A percentile compares a stretch with the other conserved stretches of the same genome.
Conservation (phyloP, 2,329 filamentous ascomycete species). For the Talaromyces sp. region DNA sequence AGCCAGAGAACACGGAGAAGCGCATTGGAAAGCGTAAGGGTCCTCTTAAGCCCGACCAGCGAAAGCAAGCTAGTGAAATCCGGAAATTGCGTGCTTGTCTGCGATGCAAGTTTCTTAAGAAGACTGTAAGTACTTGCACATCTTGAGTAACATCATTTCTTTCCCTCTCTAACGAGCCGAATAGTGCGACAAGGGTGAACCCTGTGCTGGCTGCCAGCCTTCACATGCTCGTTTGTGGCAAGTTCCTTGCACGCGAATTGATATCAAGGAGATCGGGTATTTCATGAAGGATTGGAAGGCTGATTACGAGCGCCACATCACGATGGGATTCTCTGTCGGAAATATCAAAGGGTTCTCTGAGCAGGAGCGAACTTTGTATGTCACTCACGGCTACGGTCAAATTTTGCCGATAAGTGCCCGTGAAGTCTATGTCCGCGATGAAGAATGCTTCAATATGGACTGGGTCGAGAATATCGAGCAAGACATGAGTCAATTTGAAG, state of each 20-base stretch:
- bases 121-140: constrained; percentile 52
- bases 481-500: constrained; percentile 73
- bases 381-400: constrained; percentile 94
- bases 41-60: constrained; percentile 84
- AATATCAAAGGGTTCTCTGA: constrained; percentile 83
- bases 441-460: constrained; percentile 87
- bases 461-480: constrained; percentile 81
- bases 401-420: constrained; percentile 88
- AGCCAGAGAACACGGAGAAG: constrained; percentile 83
- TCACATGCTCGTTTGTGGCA: constrained; percentile 95
- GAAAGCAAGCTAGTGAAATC: constrained; percentile 95
- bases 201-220: constrained; percentile 89
- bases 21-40: constrained; percentile 86
- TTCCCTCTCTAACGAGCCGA: constrained; percentile 5
- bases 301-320: constrained; percentile 87
- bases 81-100: constrained; percentile 89
- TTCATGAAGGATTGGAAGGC: constrained; percentile 99
- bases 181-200: constrained; percentile 87
- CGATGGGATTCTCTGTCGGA: constrained; percentile 79
- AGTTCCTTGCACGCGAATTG: constrained; percentile 93
- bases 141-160: background rate
- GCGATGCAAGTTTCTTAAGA: constrained; percentile 97
- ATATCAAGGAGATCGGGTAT: constrained; percentile 96
- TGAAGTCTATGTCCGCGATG: constrained; percentile 86
- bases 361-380: constrained; percentile 66